Evolutionary conservation across 257 asterid species (phyloP).

Genomic region (Nicotiana noctiflora): DNA sequence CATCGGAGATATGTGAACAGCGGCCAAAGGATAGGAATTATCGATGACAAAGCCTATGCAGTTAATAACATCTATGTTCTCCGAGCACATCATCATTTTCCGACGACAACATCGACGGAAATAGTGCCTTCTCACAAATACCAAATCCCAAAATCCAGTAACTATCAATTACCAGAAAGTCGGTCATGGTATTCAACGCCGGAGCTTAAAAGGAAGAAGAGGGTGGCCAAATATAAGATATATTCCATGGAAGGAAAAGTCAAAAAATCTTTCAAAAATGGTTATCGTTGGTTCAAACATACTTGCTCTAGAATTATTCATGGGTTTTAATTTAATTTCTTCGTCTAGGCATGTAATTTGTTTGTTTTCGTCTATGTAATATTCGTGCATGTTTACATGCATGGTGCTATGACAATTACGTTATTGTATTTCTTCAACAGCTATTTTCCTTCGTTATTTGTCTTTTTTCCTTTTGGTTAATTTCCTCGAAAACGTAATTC

Average conservation of each 20-base stretch:
- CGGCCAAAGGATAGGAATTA: neutral
- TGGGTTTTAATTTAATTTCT: constrained; percentile 20
- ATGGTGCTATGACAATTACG: neutral
- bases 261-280: constrained; percentile 39
- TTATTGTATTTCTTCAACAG: neutral
- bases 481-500: neutral
- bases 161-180: neutral
- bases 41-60: constrained; percentile 14
- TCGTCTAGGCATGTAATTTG: neutral
- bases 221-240: constrained; percentile 52
- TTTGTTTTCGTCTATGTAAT: neutral
- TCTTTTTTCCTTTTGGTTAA: neutral
- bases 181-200: constrained; percentile 34
- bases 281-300: constrained; percentile 56
- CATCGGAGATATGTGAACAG: neutral
- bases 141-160: neutral
- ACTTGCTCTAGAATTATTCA: constrained; percentile 44
- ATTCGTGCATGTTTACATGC: neutral
- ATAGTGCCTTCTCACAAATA: neutral
- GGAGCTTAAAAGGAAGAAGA: constrained; percentile 51
- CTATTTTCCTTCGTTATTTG: neutral
- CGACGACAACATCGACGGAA: neutral
- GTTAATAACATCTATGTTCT: constrained; percentile 12
- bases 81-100: neutral
- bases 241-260: constrained; percentile 64